Percentiles rank a stretch among this genome's conserved stretches.
Evolutionary conservation across 441 rosid species (phyloP).

Genomic region (Euphorbia schlechtendalii): DNA sequence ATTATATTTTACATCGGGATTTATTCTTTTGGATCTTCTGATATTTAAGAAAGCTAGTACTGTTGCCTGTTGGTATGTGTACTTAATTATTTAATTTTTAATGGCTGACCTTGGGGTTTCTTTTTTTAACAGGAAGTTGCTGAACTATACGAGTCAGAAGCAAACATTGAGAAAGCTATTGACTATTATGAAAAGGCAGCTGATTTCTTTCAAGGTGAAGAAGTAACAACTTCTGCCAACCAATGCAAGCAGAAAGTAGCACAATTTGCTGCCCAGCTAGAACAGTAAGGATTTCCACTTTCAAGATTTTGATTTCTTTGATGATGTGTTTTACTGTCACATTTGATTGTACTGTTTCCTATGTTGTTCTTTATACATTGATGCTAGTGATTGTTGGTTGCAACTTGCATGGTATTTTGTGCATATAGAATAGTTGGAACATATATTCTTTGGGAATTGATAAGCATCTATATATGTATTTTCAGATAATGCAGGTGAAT

Average conservation of each 20-base stretch:
- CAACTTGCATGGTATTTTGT: background rate
- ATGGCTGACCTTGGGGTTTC: background rate
- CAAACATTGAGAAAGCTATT: slow-evolving; percentile 68
- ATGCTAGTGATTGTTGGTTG: background rate
- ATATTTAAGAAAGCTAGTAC: background rate
- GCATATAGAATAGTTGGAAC: background rate
- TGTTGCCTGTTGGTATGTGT: background rate
- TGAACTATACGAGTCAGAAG: slow-evolving; percentile 70
- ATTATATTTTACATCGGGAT: too few relatives aligned
- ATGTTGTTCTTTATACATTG: background rate
- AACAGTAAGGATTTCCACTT: slow-evolving; percentile 46
- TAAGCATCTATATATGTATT: too few relatives aligned
- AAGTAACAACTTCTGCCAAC: slow-evolving; percentile 86
- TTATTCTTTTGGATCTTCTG: slow-evolving; percentile 4
- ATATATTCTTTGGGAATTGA: too few relatives aligned
- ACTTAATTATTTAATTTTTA: background rate
- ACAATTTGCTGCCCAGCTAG: slow-evolving; percentile 81
- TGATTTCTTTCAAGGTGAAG: slow-evolving; percentile 89
- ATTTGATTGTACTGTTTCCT: background rate
- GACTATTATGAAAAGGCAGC: slow-evolving; percentile 81
- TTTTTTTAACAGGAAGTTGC: slow-evolving; percentile 70
- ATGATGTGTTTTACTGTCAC: background rate
- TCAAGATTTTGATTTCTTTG: background rate
- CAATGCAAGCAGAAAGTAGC: slow-evolving; percentile 98
- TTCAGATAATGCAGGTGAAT: too few relatives aligned